Percentiles rank a stretch among this genome's conserved stretches.
These are phyloP conservation scores for Xylaria sp. DNA, from an alignment of 2,329 filamentous ascomycete genomes.

Conservation along the genomic window DNA sequence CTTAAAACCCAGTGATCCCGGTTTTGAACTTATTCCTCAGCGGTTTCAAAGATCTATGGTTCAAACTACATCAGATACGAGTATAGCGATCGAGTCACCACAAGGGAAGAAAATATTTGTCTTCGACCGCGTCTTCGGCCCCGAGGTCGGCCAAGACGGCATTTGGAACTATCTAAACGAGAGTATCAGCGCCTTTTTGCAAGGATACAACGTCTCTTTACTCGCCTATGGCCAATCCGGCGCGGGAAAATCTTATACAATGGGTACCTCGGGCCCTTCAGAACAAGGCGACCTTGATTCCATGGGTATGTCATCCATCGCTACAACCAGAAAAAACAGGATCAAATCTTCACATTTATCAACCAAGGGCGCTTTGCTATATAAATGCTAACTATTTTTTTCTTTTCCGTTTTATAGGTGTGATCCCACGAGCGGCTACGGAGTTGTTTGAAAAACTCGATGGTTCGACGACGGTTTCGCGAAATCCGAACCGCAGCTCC, in stretches of 20 bases:
- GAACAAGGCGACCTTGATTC: constrained; percentile 74
- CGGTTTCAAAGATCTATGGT: constrained; percentile 93
- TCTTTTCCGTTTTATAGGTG: no score
- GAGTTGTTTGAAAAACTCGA: constrained; percentile 89
- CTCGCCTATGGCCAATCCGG: constrained; percentile 97
- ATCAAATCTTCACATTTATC: background rate
- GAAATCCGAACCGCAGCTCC: constrained; percentile 63
- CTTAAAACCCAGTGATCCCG: constrained; percentile 81
- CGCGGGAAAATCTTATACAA: constrained; percentile 97
- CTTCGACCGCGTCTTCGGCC: constrained; percentile 91
- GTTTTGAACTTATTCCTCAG: constrained; percentile 93
- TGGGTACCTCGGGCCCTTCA: constrained; percentile 88
- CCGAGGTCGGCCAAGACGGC: constrained; percentile 83
- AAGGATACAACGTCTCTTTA: constrained; percentile 98
- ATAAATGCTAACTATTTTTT: constrained; percentile 21
- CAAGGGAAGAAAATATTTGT: constrained; percentile 95
- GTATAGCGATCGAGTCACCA: constrained; percentile 84
- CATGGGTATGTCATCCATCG: constrained; percentile 70
- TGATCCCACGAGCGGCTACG: constrained; percentile 90
- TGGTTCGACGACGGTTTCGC: constrained; percentile 44
- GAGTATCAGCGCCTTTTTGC: constrained; percentile 85
- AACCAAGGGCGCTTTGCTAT: background rate
- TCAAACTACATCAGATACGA: constrained; percentile 85
- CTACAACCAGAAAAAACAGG: background rate
- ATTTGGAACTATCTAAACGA: constrained; percentile 94